These are phyloP conservation scores for Chloris gayana DNA, from an alignment of 176 grass and related monocot genomes.

Conservation along the genomic window DNA sequence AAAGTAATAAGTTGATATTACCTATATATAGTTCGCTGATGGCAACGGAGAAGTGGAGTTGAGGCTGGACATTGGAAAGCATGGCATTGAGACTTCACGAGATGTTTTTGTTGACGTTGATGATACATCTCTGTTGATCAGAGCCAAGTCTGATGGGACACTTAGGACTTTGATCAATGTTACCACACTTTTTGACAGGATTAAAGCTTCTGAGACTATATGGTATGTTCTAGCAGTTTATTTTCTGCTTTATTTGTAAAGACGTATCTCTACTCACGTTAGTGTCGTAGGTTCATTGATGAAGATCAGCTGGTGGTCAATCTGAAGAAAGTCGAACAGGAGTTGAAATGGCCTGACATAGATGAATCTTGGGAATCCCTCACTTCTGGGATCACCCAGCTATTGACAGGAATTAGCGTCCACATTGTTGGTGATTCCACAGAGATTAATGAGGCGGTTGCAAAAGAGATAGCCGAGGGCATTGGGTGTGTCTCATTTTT, in stretches of 20 bases:
- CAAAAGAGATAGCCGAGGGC: constrained; percentile 75
- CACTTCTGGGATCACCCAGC: constrained; percentile 67
- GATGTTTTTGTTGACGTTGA: constrained; percentile 91
- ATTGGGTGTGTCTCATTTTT: constrained; percentile 61
- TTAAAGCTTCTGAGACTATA: constrained; percentile 94
- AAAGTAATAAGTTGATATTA: constrained; percentile 20
- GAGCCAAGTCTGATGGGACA: constrained; percentile 80
- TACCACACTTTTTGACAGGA: constrained; percentile 67
- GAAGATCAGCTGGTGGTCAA: constrained; percentile 88
- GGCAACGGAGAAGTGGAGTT: constrained; percentile 68
- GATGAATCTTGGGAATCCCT: constrained; percentile 95
- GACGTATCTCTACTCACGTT: background rate
- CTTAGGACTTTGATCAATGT: constrained; percentile 76
- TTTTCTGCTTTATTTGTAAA: background rate
- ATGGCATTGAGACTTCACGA: constrained; percentile 60
- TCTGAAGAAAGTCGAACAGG: constrained; percentile 78
- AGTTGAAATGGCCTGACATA: constrained; percentile 92
- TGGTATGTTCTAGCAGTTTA: constrained; percentile 46
- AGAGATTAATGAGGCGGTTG: constrained; percentile 77
- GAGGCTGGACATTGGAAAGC: constrained; percentile 75
- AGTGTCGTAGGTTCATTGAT: constrained; percentile 76
- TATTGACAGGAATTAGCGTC: constrained; percentile 78
- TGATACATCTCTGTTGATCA: constrained; percentile 73
- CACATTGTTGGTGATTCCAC: constrained; percentile 83
- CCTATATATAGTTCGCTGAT: constrained; percentile 64